phyloP scores from a whole-genome alignment of 495 filamentous ascomycete genomes.

The Penicillium taxi region DNA sequence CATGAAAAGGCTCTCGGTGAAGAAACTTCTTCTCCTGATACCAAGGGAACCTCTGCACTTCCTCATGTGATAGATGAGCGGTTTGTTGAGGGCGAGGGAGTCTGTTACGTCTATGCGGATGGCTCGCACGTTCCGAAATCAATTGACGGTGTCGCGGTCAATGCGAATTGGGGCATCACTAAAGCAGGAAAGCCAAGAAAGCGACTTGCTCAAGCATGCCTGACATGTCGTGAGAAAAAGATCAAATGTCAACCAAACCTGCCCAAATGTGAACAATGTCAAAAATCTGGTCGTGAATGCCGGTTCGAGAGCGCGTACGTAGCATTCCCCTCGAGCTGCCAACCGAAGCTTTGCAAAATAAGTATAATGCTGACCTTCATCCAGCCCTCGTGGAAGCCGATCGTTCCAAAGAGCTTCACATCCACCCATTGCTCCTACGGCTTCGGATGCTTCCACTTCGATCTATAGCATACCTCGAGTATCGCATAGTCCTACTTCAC shows the following conservation, averaged over 20 bases:
- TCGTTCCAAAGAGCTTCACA: slow-evolving; percentile 23
- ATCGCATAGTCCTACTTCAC: slow-evolving; percentile 29
- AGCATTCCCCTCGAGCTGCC: neutral
- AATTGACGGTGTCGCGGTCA: slow-evolving; percentile 79
- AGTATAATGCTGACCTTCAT: slow-evolving; percentile 6
- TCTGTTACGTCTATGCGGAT: slow-evolving; percentile 84
- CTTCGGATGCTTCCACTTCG: slow-evolving; percentile 28
- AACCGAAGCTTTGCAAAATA: neutral
- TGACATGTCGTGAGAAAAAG: slow-evolving; percentile 92
- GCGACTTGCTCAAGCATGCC: slow-evolving; percentile 77
- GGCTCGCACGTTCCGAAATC: slow-evolving; percentile 73
- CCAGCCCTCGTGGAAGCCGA: slow-evolving; percentile 34
- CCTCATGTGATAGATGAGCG: slow-evolving; percentile 43
- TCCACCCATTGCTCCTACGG: slow-evolving; percentile 8
- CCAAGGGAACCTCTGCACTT: slow-evolving; percentile 16
- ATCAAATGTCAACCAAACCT: slow-evolving; percentile 89
- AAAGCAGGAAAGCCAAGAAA: slow-evolving; percentile 90
- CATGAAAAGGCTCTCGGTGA: slow-evolving; percentile 12
- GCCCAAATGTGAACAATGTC: slow-evolving; percentile 80
- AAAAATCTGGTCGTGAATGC: slow-evolving; percentile 79
- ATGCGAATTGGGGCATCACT: slow-evolving; percentile 86
- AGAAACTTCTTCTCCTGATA: slow-evolving; percentile 18
- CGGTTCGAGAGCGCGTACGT: slow-evolving; percentile 84
- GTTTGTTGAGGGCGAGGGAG: slow-evolving; percentile 63
- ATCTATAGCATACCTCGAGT: slow-evolving; percentile 29